phyloP scores from a whole-genome alignment of 192 early-diverging fungal species.

The Entomortierella parvispora region DNA sequence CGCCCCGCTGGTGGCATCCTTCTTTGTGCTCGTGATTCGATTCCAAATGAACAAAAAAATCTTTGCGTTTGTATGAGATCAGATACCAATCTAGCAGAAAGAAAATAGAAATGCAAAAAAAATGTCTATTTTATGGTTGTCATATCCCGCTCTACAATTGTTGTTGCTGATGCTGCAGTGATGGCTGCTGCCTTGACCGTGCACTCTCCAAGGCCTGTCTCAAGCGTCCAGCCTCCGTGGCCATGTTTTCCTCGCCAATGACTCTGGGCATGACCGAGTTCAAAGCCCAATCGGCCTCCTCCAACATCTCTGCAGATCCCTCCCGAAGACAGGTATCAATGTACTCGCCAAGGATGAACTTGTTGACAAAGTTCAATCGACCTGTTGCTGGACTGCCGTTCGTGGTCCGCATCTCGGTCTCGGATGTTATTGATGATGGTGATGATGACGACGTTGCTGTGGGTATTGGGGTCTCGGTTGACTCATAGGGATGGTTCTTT shows the following conservation, averaged over 20 bases:
- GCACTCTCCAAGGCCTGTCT: conserved; percentile 33
- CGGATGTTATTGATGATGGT: neutral
- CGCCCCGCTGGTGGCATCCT: conserved; percentile 15
- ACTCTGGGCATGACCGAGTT: conserved; percentile 32
- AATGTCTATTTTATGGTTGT: too few relatives aligned
- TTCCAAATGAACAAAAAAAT: conserved; percentile 21
- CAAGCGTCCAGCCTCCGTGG: conserved; percentile 30
- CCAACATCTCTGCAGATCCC: conserved; percentile 28
- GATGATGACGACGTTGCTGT: neutral
- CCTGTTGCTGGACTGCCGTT: too few relatives aligned
- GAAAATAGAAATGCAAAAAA: neutral
- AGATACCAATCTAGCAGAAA: too few relatives aligned
- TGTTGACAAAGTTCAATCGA: conserved; percentile 29
- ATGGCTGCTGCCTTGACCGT: neutral
- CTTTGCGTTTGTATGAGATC: conserved; percentile 33
- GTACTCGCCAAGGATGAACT: conserved; percentile 49
- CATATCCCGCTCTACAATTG: too few relatives aligned
- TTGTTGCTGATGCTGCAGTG: neutral
- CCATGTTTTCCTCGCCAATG: conserved; percentile 19
- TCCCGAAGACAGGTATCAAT: conserved; percentile 42
- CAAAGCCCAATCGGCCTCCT: conserved; percentile 41
- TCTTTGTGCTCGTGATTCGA: conserved; percentile 31
- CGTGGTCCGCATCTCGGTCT: neutral
- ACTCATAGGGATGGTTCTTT: neutral
- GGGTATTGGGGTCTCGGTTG: neutral